Percentiles rank a stretch among this genome's conserved stretches.
Conservation (phyloP, 1,139 yeast species). For the Geotrichum citri-aurantii region DNA sequence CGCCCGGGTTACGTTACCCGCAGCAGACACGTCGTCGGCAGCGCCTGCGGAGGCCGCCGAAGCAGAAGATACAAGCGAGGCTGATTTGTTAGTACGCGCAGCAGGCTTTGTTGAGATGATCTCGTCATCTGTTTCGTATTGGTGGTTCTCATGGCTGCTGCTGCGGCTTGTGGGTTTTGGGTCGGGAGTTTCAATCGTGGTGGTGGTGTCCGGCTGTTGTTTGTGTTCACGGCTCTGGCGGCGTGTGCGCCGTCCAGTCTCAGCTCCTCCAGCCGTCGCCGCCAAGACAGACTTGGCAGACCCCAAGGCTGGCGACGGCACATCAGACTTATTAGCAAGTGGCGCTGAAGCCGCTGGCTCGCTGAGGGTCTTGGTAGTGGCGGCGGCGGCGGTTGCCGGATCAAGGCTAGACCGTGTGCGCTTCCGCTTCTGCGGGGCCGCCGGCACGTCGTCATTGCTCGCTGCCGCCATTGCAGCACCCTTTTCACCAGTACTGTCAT, state of each 20-base stretch:
- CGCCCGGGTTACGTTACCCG: background rate
- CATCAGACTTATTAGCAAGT: no score
- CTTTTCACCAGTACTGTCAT: no score
- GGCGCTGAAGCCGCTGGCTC: background rate
- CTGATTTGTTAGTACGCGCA: background rate
- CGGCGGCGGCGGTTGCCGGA: background rate
- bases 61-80: background rate
- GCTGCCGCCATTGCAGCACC: background rate
- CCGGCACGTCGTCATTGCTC: background rate
- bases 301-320: no score
- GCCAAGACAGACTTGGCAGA: no score
- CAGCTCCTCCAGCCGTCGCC: no score
- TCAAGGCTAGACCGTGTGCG: background rate
- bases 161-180: background rate
- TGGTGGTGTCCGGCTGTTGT: background rate
- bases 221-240: background rate
- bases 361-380: background rate
- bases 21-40: background rate
- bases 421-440: background rate
- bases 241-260: background rate
- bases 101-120: background rate
- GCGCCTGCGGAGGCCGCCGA: background rate
- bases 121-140: background rate
- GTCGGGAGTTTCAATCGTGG: background rate
- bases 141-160: background rate